Conservation (phyloP, 1,139 yeast species). For the Saccharomycopsis hybrid region DNA sequence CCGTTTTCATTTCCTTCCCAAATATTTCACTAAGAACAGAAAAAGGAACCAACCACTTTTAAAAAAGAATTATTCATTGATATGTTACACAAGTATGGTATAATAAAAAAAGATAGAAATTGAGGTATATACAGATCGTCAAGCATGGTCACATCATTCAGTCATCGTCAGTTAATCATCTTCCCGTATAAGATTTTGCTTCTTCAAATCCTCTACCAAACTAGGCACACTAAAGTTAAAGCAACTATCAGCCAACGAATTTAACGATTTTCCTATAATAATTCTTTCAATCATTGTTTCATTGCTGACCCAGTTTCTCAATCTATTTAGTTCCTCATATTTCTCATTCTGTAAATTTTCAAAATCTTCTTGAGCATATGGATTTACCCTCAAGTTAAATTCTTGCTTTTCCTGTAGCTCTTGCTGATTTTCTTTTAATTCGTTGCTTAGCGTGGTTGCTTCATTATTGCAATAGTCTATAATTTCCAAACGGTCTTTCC, state of each 20-base stretch:
- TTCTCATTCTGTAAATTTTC: slow-evolving; percentile 7
- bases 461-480: slow-evolving; percentile 7
- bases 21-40: too few species aligned
- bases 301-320: slow-evolving; percentile 17
- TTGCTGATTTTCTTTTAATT: neutral
- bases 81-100: too few species aligned
- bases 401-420: neutral
- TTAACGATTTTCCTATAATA: neutral
- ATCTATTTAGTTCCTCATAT: neutral
- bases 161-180: too few species aligned
- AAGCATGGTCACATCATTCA: too few species aligned
- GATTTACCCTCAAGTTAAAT: slow-evolving; percentile 15
- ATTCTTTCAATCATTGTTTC: slow-evolving; percentile 9
- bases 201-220: neutral
- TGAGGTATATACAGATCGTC: too few species aligned
- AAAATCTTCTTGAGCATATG: slow-evolving; percentile 18
- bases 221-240: neutral
- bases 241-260: neutral
- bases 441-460: slow-evolving; percentile 1
- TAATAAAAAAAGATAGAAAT: too few species aligned
- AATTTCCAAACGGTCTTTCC: slow-evolving; percentile 12
- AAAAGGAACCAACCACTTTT: too few species aligned
- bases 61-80: too few species aligned
- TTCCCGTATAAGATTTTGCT: neutral
- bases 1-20: too few species aligned